Conservation (phyloP, 768 basidiomycete species). For the Nevesoporus exiguus region DNA sequence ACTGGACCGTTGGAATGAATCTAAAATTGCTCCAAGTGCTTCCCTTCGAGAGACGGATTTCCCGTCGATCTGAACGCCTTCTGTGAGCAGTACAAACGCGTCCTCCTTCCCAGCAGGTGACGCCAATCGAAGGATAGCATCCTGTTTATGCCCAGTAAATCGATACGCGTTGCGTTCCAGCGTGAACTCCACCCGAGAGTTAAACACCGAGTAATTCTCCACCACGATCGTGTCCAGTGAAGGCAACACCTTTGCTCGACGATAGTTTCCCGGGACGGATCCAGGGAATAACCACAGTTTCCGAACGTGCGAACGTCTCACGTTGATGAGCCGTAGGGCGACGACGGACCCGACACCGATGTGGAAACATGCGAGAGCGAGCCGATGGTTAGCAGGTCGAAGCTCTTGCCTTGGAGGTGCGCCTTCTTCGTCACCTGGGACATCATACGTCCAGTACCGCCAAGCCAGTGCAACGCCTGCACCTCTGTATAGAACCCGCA, state of each 20-base stretch:
- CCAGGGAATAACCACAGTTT: conserved; percentile 32
- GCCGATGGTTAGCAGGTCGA: conserved; percentile 30
- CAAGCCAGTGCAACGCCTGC: conserved; percentile 26
- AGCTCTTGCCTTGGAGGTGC: conserved; percentile 19
- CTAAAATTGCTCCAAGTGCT: conserved; percentile 21
- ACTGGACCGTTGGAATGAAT: conserved; percentile 13
- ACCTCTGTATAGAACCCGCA: conserved; percentile 17
- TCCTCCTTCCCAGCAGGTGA: conserved; percentile 14
- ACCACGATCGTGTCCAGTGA: conserved; percentile 27
- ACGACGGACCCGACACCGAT: conserved; percentile 28
- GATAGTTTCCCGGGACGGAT: conserved; percentile 23
- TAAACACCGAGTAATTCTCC: conserved; percentile 21
- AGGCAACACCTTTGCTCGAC: conserved; percentile 14
- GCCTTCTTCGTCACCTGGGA: conserved; percentile 13
- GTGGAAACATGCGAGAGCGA: conserved; percentile 28
- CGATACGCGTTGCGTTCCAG: conserved; percentile 24
- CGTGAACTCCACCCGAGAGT: conserved; percentile 22
- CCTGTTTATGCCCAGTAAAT: conserved; percentile 18
- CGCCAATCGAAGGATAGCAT: conserved; percentile 20
- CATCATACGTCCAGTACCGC: conserved; percentile 27
- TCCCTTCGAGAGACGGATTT: conserved; percentile 16
- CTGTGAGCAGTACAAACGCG: conserved; percentile 19
- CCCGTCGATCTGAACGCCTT: conserved; percentile 28
- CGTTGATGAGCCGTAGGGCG: conserved; percentile 26
- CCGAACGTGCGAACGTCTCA: conserved; percentile 27